Conservation (phyloP, 2,329 filamentous ascomycete species). For the Trichoderma endophyticum region DNA sequence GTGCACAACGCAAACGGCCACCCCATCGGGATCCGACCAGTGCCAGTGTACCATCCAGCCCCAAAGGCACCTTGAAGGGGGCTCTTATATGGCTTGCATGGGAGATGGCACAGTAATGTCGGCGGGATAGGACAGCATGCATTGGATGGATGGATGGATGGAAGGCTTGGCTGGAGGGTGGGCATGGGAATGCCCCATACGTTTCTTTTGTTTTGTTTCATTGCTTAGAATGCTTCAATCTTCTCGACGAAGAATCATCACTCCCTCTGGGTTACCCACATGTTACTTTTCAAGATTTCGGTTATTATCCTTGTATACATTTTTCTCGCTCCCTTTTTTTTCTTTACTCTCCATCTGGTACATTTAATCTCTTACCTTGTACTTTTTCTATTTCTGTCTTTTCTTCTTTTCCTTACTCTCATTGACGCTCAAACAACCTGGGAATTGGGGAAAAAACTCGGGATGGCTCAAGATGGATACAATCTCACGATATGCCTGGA, state of each 20-base stretch:
- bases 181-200: not conserved
- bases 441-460: not conserved
- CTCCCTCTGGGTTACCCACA: not conserved
- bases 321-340: conserved; percentile 13
- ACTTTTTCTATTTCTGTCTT: not conserved
- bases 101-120: not conserved
- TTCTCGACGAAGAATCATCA: conserved; percentile 31
- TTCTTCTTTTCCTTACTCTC: not conserved
- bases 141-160: not conserved
- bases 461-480: not conserved
- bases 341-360: not conserved
- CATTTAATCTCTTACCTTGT: not conserved
- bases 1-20: conserved; percentile 10
- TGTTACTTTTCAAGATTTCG: conserved; percentile 22
- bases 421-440: not conserved
- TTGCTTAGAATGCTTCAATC: conserved; percentile 33
- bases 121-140: not conserved
- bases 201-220: conserved; percentile 13
- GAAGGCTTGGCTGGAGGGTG: conserved; percentile 8
- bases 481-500: conserved; percentile 10
- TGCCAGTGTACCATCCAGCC: conserved; percentile 3
- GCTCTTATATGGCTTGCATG: not conserved
- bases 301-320: not conserved
- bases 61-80: not conserved
- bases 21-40: not conserved